Percentiles rank a stretch among this genome's conserved stretches.
Evolutionary conservation across 805 yeast genomes (phyloP).

Genomic region (Ogataea salicorniae): DNA sequence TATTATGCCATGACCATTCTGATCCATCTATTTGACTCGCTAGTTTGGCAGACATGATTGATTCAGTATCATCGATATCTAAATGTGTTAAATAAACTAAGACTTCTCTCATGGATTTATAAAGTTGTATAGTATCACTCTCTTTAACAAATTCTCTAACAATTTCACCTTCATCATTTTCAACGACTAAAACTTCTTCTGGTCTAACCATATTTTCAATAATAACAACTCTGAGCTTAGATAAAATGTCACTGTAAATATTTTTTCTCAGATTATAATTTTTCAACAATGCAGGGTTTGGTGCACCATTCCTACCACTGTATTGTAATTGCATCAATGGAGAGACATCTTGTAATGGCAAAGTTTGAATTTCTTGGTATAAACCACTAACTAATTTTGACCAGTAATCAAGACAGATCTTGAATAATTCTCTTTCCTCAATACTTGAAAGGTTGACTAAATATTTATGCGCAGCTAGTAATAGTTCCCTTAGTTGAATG

Average conservation of each 20-base stretch:
- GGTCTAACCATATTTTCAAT: slow-evolving; percentile 98
- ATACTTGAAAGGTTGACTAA: slow-evolving; percentile 80
- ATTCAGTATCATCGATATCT: slow-evolving; percentile 90
- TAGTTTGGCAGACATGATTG: slow-evolving; percentile 86
- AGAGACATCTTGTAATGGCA: slow-evolving; percentile 66
- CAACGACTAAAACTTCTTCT: slow-evolving; percentile 94
- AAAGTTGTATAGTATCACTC: slow-evolving; percentile 92
- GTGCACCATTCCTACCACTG: slow-evolving; percentile 64
- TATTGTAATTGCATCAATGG: slow-evolving; percentile 69
- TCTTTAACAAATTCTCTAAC: slow-evolving; percentile 96
- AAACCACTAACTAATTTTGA: slow-evolving; percentile 74
- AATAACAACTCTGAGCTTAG: slow-evolving; percentile 84
- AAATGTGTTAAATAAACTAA: slow-evolving; percentile 92
- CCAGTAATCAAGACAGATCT: slow-evolving; percentile 96
- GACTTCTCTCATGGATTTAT: slow-evolving; percentile 94
- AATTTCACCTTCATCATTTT: slow-evolving; percentile 98
- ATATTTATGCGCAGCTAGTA: slow-evolving; percentile 72
- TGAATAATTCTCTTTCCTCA: slow-evolving; percentile 93
- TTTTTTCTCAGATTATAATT: slow-evolving; percentile 82
- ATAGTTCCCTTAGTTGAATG: slow-evolving; percentile 43
- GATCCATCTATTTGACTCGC: slow-evolving; percentile 91
- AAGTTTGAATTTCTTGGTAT: slow-evolving; percentile 77
- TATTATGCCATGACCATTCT: slow-evolving; percentile 99
- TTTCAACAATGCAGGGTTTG: slow-evolving; percentile 74
- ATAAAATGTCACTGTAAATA: slow-evolving; percentile 69